A percentile compares a stretch with the other conserved stretches of the same genome.
Conservation (phyloP, 176 grass and related monocot genomes). For the Secale cereale region DNA sequence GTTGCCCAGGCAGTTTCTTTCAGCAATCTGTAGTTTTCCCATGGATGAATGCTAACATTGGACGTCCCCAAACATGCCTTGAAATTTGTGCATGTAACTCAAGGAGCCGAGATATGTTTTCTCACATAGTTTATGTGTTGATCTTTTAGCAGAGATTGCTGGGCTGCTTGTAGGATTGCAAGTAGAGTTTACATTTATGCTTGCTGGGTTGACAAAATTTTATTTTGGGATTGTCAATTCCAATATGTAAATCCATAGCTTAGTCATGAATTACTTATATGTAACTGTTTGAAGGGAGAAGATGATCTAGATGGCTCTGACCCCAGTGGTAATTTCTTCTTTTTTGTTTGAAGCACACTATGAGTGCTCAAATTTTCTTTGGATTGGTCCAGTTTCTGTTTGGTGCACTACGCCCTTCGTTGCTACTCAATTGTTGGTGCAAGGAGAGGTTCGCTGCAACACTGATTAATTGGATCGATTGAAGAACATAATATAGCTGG, state of each 20-base stretch:
- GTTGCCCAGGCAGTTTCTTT: not conserved
- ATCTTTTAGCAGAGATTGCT: not conserved
- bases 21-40: not conserved
- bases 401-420: not conserved
- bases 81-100: not conserved
- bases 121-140: not conserved
- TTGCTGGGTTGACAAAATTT: not conserved
- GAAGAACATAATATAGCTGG: not conserved
- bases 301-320: not conserved
- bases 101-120: not conserved
- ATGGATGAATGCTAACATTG: not conserved
- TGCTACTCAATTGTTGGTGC: not conserved
- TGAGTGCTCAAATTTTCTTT: not conserved
- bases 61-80: not conserved
- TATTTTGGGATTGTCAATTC: not conserved
- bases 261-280: not conserved
- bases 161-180: not conserved
- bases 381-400: not conserved
- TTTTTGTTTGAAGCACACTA: not conserved
- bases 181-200: not conserved
- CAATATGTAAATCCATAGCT: not conserved
- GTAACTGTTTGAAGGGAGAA: not conserved
- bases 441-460: conserved; percentile 1
- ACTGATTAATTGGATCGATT: not conserved
- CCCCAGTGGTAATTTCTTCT: not conserved